A percentile compares a stretch with the other conserved stretches of the same genome.
These are phyloP conservation scores for Hydnomerulius pinastri DNA, from an alignment of 768 basidiomycete genomes.

Conservation along the genomic window DNA sequence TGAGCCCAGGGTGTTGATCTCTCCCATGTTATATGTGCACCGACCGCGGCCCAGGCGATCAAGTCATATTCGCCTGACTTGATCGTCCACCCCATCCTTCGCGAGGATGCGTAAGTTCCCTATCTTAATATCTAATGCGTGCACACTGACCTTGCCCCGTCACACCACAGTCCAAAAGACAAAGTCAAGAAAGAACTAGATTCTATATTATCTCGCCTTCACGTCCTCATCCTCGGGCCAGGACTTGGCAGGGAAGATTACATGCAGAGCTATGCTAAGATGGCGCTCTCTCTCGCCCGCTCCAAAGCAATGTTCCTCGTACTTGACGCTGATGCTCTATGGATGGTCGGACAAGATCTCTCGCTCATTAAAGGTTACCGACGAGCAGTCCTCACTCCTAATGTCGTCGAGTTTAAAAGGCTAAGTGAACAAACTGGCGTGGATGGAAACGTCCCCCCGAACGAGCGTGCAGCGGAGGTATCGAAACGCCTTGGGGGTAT, in stretches of 20 bases:
- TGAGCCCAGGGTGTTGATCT: conserved; percentile 79
- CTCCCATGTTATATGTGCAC: conserved; percentile 97
- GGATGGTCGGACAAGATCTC: conserved; percentile 75
- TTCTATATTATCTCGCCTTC: conserved; percentile 79
- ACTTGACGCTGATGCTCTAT: conserved; percentile 92
- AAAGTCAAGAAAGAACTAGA: conserved; percentile 54
- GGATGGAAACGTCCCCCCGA: conserved; percentile 49
- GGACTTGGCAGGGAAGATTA: conserved; percentile 89
- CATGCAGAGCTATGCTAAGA: conserved; percentile 83
- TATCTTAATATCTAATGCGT: background rate
- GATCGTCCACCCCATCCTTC: conserved; percentile 93
- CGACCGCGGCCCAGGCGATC: conserved; percentile 88
- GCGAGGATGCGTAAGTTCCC: conserved; percentile 58
- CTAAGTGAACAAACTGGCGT: conserved; percentile 75
- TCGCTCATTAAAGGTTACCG: conserved; percentile 80
- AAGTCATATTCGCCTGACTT: conserved; percentile 97
- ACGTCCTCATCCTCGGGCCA: conserved; percentile 91
- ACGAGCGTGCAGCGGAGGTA: conserved; percentile 66
- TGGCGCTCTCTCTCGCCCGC: conserved; percentile 76
- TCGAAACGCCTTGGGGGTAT: conserved; percentile 82
- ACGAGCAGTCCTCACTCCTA: conserved; percentile 89
- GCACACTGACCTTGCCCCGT: background rate
- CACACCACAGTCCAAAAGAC: conserved; percentile 43
- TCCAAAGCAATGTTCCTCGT: conserved; percentile 82
- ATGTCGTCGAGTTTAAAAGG: conserved; percentile 89